Conservation (phyloP, 768 basidiomycete genomes). For the Naematelia encephala region DNA sequence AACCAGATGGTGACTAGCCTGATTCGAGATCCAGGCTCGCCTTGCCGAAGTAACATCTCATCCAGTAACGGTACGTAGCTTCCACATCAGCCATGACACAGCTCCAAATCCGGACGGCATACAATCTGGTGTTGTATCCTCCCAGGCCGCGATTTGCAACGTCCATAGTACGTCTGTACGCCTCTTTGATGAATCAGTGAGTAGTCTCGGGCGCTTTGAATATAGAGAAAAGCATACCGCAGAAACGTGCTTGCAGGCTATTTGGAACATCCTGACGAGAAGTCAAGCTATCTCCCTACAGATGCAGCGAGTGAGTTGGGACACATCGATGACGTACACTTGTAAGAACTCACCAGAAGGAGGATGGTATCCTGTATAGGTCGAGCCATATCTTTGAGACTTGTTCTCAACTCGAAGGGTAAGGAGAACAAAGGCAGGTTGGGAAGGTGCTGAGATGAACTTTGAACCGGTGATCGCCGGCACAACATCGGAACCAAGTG, state of each 20-base stretch:
- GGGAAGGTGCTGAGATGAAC: no score
- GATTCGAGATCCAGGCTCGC: conserved; percentile 11
- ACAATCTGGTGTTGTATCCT: conserved; percentile 31
- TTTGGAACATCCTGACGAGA: conserved; percentile 20
- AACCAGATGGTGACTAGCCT: conserved; percentile 37
- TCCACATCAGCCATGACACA: conserved; percentile 1
- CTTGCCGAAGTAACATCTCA: conserved; percentile 28
- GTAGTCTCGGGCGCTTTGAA: background rate
- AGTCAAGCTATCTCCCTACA: conserved; percentile 25
- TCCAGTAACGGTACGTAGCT: conserved; percentile 23
- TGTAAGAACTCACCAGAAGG: conserved; percentile 15
- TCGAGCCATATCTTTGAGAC: conserved; percentile 13
- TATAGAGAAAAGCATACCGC: conserved; percentile 4
- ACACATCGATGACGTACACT: background rate
- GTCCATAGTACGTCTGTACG: conserved; percentile 21
- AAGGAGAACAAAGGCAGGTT: no score
- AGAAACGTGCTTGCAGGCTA: conserved; percentile 14
- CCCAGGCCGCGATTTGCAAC: conserved; percentile 32
- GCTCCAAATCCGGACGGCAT: background rate
- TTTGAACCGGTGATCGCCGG: no score
- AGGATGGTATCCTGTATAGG: conserved; percentile 24
- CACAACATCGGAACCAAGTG: no score
- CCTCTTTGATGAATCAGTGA: conserved; percentile 9
- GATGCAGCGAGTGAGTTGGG: background rate
- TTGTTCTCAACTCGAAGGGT: background rate